Base-by-base conservation (phyloP, 768 basidiomycete species). In the Austroboletus festivus region DNA sequence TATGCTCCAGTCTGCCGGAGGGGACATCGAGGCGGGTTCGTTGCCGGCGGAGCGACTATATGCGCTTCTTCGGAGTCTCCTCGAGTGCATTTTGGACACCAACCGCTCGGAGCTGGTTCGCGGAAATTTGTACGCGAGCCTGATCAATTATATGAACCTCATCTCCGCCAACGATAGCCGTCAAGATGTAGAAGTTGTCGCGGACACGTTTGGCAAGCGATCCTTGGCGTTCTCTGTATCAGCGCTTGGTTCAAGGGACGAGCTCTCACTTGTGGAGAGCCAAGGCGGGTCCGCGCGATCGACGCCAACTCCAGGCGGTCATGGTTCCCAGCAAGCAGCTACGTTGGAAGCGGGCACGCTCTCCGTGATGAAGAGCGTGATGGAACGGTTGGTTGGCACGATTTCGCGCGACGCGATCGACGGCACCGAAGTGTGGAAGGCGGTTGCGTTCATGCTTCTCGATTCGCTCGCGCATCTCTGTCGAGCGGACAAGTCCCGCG, bases 361-460 rank as follows among this genome's bases (percentile, higher is more conserved):
- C 10, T 68, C 77, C 0, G 73, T 86, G 47, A 70, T 98, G 63
- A 86, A 84, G 57, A 68, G 75, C 5, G 74, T 73, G 30, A 75
- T 86, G 57, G 94, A 95, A 46, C 77, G 86, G 5, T 68, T 97
- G 18, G 74, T 93, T 0, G 69, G 81, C 0, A 75, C 82, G 31
- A 73, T 95, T 33, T 82, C 89, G 19, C 77, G 91, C n/a, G 95
- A 98, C 61, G 93, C 93, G 1, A 88, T 91, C 46, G 93, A 96
- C 54, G 94, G 93, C 6, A 84, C 89, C 16, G 93, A 97, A 66
- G 90, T 97, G 2, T 98, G 95, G 95, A 91, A 91, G 69, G 94
- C 93, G 3, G 82, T 97, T 15, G 90, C 94, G 9, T 97, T 93
- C 63, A 87, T 93, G 75, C 73, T 93, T 3, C 73, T 97, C 37